Evolutionary conservation across 164 flowering plant species (phyloP).

Genomic region (Paratinospora sagittata): DNA sequence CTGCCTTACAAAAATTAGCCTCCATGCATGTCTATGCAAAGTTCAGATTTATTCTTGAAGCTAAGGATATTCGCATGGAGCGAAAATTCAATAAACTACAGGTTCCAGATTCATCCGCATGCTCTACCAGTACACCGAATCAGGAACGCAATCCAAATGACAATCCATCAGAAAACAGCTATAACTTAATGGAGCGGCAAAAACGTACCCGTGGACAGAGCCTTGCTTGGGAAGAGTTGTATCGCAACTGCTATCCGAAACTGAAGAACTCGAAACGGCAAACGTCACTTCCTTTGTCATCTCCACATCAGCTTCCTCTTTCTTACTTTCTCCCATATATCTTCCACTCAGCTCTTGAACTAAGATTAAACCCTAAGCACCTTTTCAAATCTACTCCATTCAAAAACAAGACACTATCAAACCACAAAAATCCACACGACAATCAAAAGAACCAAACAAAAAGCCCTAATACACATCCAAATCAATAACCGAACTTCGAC

Average conservation of each 20-base stretch:
- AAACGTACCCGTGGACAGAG: constrained; percentile 23
- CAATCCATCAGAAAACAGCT: neutral
- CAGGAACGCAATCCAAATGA: neutral
- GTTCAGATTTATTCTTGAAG: no score
- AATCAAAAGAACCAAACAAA: neutral
- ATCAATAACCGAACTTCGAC: neutral
- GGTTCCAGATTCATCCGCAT: no score
- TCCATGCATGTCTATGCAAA: no score
- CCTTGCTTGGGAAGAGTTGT: constrained; percentile 18
- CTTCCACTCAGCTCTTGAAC: constrained; percentile 1
- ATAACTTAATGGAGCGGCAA: neutral
- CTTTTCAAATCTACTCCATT: neutral
- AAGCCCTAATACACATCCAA: neutral
- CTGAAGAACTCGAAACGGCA: constrained; percentile 19
- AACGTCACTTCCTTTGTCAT: constrained; percentile 14
- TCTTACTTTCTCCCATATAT: constrained; percentile 21
- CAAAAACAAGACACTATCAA: neutral
- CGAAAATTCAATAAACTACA: no score
- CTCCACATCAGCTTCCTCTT: constrained; percentile 16
- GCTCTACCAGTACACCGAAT: no score
- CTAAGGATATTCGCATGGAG: no score
- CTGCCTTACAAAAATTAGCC: no score
- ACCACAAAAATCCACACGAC: neutral
- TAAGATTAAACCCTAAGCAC: neutral
- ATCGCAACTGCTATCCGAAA: constrained; percentile 25